Percentiles rank a stretch among this genome's conserved stretches.
Evolutionary conservation across 1,284 basidiomycete genomes (phyloP).

Genomic region (Sporisorium iseilematis-ciliati): DNA sequence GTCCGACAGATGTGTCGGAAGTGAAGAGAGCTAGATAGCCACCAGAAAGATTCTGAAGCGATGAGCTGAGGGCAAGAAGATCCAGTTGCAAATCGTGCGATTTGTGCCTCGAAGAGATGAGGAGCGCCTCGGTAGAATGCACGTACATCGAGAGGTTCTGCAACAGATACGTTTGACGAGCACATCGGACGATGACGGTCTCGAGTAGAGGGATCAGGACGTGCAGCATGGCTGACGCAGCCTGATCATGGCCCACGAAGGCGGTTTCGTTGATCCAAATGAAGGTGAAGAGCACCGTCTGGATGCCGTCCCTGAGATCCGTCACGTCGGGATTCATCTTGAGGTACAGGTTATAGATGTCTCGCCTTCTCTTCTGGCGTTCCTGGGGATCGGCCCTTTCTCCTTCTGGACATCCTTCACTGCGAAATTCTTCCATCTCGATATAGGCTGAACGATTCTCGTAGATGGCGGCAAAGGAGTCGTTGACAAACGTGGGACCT

Average conservation of each 20-base stretch:
- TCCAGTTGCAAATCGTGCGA: conserved; percentile 9
- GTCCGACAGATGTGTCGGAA: not conserved
- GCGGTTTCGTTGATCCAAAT: conserved; percentile 38
- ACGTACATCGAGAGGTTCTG: not conserved
- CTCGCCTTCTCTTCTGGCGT: not conserved
- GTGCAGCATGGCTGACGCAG: conserved; percentile 12
- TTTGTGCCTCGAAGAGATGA: not conserved
- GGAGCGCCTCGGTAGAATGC: not conserved
- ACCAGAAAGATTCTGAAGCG: conserved; percentile 24
- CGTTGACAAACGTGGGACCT: not conserved
- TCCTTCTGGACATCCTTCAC: not conserved
- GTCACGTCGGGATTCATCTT: conserved; percentile 17
- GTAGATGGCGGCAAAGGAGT: conserved; percentile 7
- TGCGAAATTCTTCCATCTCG: conserved; percentile 27
- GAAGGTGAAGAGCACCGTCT: conserved; percentile 33
- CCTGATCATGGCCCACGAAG: not conserved
- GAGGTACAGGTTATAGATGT: not conserved
- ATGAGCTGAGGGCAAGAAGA: conserved; percentile 14
- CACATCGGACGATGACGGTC: conserved; percentile 25
- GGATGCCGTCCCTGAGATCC: conserved; percentile 32
- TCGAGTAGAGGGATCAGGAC: conserved; percentile 26
- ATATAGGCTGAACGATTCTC: conserved; percentile 9
- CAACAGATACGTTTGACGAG: conserved; percentile 4
- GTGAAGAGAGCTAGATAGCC: conserved; percentile 17
- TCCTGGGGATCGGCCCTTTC: not conserved